Base-by-base conservation (phyloP, 23 red algal genomes). In the Gracilaria vermiculophylla region DNA sequence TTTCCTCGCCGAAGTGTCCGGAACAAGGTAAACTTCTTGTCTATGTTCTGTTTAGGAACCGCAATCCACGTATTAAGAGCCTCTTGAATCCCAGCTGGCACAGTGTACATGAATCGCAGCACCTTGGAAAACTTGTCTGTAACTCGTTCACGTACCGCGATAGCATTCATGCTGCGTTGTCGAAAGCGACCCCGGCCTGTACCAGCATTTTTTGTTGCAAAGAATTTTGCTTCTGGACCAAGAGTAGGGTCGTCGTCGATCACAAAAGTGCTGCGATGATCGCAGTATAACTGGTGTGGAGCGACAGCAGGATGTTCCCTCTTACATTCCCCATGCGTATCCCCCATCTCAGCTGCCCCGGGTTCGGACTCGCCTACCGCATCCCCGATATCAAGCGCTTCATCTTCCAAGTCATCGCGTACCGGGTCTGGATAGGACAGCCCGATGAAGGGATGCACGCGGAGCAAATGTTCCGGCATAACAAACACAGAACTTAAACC, bases 31-130 rank as follows among this genome's bases (percentile, higher is more conserved):
- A 5, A 12, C n/a, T 7, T 60, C 19, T 12, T 47, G 55, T 67
- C n/a, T 69, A 70, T 43, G 37, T 8, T 55, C 12, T 49, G 28
- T 43, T 69, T 85, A 33, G 57, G 29, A 40, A 85, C 80, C 27
- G 80, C 80, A 16, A 60, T 60, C 55, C n/a, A 60, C 7, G 27
- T 60, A 5, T 60, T 60, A 6, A 60, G n/a, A 19, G 8, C 7
- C n/a, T 60, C 16, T 19, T 60, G 55, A 12, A 60, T 47, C 7
- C 5, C 7, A 10, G 80, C 39, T n/a, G 80, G 80, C 21, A 85
- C 80, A 15, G 80, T 72, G 56, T 85, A 72, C 56, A 85, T 85
- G 42, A 85, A 85, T 35, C 56, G 80, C 43, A 85, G 61, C 9
- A 85, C 61, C 56, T 67, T 85, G 12, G 27, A 37, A 48, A 71